These are phyloP conservation scores for Sarcomyxa edulis DNA, from an alignment of 768 basidiomycete species.

Conservation along the genomic window DNA sequence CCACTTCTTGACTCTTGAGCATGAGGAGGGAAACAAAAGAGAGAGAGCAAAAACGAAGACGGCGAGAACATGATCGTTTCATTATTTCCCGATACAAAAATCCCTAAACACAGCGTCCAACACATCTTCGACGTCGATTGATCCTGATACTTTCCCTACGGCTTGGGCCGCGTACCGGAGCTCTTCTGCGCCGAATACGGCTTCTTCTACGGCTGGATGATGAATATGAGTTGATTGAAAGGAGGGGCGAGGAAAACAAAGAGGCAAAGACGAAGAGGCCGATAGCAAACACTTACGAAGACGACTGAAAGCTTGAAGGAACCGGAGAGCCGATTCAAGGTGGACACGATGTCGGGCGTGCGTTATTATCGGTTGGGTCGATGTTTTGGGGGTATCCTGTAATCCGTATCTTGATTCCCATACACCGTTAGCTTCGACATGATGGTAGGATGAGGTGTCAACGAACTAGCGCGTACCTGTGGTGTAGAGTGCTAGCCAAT, in stretches of 20 bases:
- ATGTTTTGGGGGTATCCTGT: background rate
- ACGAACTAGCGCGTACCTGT: slow-evolving; percentile 31
- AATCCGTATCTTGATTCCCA: too few relatives aligned
- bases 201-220: slow-evolving; percentile 51
- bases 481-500: slow-evolving; percentile 45
- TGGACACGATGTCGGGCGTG: slow-evolving; percentile 77
- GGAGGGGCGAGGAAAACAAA: background rate
- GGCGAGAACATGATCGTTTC: too few relatives aligned
- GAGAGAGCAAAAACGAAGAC: too few relatives aligned
- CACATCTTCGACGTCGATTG: slow-evolving; percentile 78
- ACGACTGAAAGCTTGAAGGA: slow-evolving; percentile 58
- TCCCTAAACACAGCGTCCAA: slow-evolving; percentile 78
- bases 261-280: background rate
- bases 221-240: background rate
- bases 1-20: too few relatives aligned
- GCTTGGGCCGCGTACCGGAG: slow-evolving; percentile 80
- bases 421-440: too few relatives aligned
- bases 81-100: slow-evolving; percentile 86
- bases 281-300: slow-evolving; percentile 24
- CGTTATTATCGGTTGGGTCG: slow-evolving; percentile 60
- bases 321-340: slow-evolving; percentile 57
- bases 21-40: too few relatives aligned
- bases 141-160: slow-evolving; percentile 80
- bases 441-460: background rate
- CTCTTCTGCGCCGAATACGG: slow-evolving; percentile 84